Conservation (phyloP, 106 monocot species). For the Dendrobium chrysotoxum region DNA sequence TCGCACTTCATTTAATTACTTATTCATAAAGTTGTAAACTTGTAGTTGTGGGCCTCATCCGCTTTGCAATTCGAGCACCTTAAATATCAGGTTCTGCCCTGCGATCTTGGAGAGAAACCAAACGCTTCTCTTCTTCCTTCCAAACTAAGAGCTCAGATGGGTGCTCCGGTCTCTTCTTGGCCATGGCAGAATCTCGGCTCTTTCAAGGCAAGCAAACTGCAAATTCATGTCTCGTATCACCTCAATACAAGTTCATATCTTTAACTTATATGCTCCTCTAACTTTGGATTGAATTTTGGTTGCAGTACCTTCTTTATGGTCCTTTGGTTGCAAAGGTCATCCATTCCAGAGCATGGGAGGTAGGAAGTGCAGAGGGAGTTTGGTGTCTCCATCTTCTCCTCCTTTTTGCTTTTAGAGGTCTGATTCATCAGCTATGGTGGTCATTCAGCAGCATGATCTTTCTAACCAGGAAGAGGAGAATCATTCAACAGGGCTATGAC, state of each 20-base stretch:
- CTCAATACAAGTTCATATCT: not conserved
- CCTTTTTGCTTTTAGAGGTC: constrained; percentile 40
- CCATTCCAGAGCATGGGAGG: constrained; percentile 43
- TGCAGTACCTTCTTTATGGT: constrained; percentile 79
- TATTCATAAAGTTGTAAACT: not conserved
- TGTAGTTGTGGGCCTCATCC: not conserved
- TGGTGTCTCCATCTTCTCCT: constrained; percentile 60
- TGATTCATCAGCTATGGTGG: constrained; percentile 36
- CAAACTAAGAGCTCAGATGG: constrained; percentile 5
- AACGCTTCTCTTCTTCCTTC: not conserved
- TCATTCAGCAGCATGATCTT: constrained; percentile 67
- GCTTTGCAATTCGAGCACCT: not conserved
- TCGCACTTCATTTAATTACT: not conserved
- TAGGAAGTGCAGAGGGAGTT: not conserved
- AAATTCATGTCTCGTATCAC: not conserved
- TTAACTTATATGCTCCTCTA: not conserved
- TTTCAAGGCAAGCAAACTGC: constrained; percentile 30
- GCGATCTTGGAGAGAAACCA: not conserved
- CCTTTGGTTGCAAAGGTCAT: constrained; percentile 63
- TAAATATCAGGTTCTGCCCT: not conserved
- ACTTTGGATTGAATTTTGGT: not conserved
- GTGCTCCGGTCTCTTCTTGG: constrained; percentile 34
- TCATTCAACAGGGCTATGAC: constrained; percentile 56
- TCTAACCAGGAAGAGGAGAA: constrained; percentile 37
- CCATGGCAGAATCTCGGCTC: constrained; percentile 43